Base-by-base conservation (phyloP, 1,284 basidiomycete genomes). In the Ustilago esculenta region DNA sequence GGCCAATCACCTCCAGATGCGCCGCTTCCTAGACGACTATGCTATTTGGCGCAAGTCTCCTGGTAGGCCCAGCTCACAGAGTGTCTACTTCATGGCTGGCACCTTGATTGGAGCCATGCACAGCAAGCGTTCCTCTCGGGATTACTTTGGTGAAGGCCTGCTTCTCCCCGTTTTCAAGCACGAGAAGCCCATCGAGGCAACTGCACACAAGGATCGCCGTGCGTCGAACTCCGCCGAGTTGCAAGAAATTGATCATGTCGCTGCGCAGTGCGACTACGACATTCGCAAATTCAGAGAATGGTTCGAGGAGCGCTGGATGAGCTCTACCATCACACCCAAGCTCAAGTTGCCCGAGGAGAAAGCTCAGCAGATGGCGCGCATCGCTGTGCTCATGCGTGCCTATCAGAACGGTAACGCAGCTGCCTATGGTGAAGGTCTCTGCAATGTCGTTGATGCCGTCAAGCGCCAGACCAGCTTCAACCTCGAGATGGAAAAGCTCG, bases 401-500 rank as follows among this genome's bases (percentile, higher is more conserved):
- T 69, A 69, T 32, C 48, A 69, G 50, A 54, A 59, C 23, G 66
- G 66, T 10, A 69, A 69, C 23, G 55, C 59, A 3, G 45, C 66
- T 33, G 60, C 66, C 5, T 69, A 64, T 32, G 66, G 66, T 24
- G 59, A 63, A 25, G 60, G 61, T 10, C 52, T 61, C 18, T 57
- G 64, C 39, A 59, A 72, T 37, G 44, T 73, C 21, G 69, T 68
- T 17, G 50, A 58, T 24, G 55, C 65, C 15, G 72, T 74, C 45
- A 57, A 68, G 40, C 53, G 70, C 1, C 69, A 72, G 35, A 58
- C 54, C 5, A 50, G 42, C 33, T 72, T 72, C 58, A 68, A 64
- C 24, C 35, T 46, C 3, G 69, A 72, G 39, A 72, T 72, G 51
- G 42, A 42, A 5, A 60, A 61, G 42, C 47, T 72, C 17, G 69